phyloP scores from a whole-genome alignment of 352 stramenopile species.

The Globisporangium rhizosaccharum region DNA sequence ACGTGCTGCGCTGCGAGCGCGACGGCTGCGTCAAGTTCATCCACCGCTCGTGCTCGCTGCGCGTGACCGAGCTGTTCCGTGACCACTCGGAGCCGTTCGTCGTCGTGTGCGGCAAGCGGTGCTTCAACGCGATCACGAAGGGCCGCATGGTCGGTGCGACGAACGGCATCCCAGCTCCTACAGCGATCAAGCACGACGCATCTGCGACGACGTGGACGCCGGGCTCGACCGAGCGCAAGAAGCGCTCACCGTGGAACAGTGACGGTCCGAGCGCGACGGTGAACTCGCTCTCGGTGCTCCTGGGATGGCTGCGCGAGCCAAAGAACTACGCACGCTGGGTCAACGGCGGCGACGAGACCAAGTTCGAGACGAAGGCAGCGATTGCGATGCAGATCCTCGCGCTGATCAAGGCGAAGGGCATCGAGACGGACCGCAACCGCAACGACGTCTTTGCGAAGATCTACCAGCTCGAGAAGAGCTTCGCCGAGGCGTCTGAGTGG shows the following conservation, averaged over 20 bases:
- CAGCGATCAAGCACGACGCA: conserved; percentile 1
- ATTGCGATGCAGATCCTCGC: conserved; percentile 12
- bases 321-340: conserved; percentile 16
- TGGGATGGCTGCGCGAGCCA: conserved; percentile 12
- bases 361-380: conserved; percentile 13
- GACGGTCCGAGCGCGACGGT: conserved; percentile 9
- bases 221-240: conserved; percentile 10
- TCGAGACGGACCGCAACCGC: conserved; percentile 14
- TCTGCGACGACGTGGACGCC: background rate
- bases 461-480: conserved; percentile 19
- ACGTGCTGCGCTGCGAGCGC: conserved; percentile 12
- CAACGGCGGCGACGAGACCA: conserved; percentile 11
- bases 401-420: conserved; percentile 10
- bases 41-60: conserved; percentile 15
- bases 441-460: conserved; percentile 20
- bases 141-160: background rate
- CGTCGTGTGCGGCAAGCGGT: conserved; percentile 18
- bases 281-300: conserved; percentile 13
- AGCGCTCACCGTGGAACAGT: conserved; percentile 15
- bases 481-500: conserved; percentile 11
- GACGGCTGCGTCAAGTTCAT: conserved; percentile 11
- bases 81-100: conserved; percentile 1
- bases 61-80: conserved; percentile 13
- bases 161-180: background rate
- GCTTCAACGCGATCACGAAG: conserved; percentile 13